Evolutionary conservation across 768 basidiomycete genomes (phyloP).

Genomic region (Sporobolomyces phaffii): DNA sequence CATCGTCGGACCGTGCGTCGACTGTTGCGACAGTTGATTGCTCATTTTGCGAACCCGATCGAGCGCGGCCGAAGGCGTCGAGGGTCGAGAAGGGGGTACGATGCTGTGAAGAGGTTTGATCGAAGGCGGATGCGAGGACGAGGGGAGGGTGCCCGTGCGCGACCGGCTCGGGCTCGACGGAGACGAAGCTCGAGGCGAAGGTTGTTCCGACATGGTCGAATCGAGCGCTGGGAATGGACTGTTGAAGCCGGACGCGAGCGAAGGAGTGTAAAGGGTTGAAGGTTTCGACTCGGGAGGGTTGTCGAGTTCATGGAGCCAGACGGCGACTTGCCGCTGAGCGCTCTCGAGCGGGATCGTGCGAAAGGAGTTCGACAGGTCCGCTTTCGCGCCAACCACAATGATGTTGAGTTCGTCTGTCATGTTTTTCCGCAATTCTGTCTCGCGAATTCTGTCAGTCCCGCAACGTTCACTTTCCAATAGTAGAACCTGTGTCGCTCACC

Average conservation of each 20-base stretch:
- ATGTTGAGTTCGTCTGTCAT: conserved; percentile 65
- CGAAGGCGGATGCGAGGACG: not conserved
- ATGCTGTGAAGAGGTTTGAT: not conserved
- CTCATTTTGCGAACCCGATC: conserved; percentile 6
- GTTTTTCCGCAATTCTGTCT: conserved; percentile 44
- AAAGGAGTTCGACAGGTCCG: conserved; percentile 41
- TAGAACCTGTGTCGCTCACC: too few relatives aligned
- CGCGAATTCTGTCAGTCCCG: too few relatives aligned
- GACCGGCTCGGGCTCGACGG: conserved; percentile 21
- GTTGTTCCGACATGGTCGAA: not conserved
- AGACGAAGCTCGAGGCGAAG: not conserved
- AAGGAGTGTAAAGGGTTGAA: not conserved
- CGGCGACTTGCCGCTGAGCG: conserved; percentile 73
- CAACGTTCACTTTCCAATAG: too few relatives aligned
- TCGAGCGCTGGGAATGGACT: not conserved
- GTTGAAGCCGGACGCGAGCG: not conserved
- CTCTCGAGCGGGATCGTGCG: conserved; percentile 54
- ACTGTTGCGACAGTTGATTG: not conserved
- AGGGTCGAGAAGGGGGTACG: too few relatives aligned
- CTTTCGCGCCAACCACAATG: conserved; percentile 87
- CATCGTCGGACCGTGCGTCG: too few relatives aligned
- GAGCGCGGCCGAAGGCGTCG: conserved; percentile 1
- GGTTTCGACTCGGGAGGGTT: conserved; percentile 3
- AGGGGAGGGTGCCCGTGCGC: conserved; percentile 13
- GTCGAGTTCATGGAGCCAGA: conserved; percentile 58